These are phyloP conservation scores for Phialemonium atrogriseum DNA, from an alignment of 2,329 filamentous ascomycete genomes.

Conservation along the genomic window DNA sequence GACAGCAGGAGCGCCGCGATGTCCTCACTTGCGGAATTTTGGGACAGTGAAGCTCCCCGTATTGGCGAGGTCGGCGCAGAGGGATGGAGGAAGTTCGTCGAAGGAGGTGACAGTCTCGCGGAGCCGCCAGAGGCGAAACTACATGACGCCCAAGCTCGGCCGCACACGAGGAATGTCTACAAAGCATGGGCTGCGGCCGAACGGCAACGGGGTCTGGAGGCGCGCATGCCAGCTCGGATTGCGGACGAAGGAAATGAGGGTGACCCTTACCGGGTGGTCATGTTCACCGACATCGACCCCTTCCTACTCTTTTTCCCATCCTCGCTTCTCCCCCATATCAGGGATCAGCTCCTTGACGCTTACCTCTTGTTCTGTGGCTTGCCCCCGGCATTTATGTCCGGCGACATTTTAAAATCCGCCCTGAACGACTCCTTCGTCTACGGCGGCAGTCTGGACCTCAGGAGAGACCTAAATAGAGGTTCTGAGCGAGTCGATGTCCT, in stretches of 20 bases:
- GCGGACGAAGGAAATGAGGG: constrained; percentile 68
- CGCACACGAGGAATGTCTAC: constrained; percentile 34
- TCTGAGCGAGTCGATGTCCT: background rate
- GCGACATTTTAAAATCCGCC: constrained; percentile 23
- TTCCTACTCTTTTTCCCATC: constrained; percentile 48
- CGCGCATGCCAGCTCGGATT: constrained; percentile 60
- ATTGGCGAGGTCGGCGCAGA: constrained; percentile 65
- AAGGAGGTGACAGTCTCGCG: constrained; percentile 19
- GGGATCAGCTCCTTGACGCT: constrained; percentile 51
- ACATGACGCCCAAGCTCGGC: constrained; percentile 11
- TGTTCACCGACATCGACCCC: constrained; percentile 67
- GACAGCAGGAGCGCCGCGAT: constrained; percentile 17
- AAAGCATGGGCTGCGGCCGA: constrained; percentile 49
- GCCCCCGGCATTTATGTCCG: constrained; percentile 36
- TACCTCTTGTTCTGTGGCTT: constrained; percentile 62
- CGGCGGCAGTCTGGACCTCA: constrained; percentile 23
- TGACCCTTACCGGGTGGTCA: constrained; percentile 74
- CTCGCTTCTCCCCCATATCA: constrained; percentile 23
- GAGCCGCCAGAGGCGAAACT: constrained; percentile 32
- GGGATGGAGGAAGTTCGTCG: constrained; percentile 58
- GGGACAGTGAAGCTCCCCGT: constrained; percentile 76
- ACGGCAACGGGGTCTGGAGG: constrained; percentile 31
- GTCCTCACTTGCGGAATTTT: constrained; percentile 60
- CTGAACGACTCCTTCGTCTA: constrained; percentile 44
- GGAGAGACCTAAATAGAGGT: constrained; percentile 6